Percentiles rank a stretch among this genome's conserved stretches.
These are phyloP conservation scores for Apiosordaria backusii DNA, from an alignment of 495 filamentous ascomycete species.

Conservation along the genomic window DNA sequence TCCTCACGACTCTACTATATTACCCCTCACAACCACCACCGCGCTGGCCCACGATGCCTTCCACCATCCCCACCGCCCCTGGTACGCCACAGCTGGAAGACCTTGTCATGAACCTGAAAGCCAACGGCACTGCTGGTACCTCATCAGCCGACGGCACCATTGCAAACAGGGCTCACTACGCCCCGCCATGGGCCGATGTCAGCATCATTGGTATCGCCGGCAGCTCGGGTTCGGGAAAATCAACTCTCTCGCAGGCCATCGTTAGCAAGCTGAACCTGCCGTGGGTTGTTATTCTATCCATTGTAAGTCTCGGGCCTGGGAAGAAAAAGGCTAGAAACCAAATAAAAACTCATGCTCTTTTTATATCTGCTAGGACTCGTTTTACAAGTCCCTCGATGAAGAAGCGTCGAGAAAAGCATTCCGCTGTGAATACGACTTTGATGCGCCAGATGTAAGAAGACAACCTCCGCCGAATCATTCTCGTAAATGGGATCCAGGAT, in stretches of 20 bases:
- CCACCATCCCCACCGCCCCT: background rate
- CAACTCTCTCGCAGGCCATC: constrained; percentile 89
- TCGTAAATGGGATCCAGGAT: background rate
- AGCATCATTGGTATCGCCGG: constrained; percentile 96
- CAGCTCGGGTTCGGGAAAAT: constrained; percentile 95
- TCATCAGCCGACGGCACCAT: constrained; percentile 35
- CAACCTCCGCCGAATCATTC: background rate
- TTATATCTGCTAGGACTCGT: constrained; percentile 68
- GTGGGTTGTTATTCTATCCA: constrained; percentile 96
- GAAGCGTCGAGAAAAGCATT: constrained; percentile 77
- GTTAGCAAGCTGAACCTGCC: constrained; percentile 85
- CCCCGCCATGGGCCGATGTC: constrained; percentile 88
- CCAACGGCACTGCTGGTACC: constrained; percentile 12
- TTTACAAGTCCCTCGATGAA: constrained; percentile 78
- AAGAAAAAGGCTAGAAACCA: background rate
- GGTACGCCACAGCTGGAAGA: background rate
- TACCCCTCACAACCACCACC: background rate
- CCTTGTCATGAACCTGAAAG: background rate
- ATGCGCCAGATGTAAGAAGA: constrained; percentile 64
- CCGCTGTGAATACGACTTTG: constrained; percentile 90
- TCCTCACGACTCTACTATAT: background rate
- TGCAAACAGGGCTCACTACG: constrained; percentile 63
- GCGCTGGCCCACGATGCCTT: background rate
- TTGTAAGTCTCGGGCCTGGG: constrained; percentile 54
- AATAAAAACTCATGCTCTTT: background rate